Percentiles rank a stretch among this genome's conserved stretches.
phyloP scores from a whole-genome alignment of 352 stramenopile genomes.

The Phytophthora constricta region DNA sequence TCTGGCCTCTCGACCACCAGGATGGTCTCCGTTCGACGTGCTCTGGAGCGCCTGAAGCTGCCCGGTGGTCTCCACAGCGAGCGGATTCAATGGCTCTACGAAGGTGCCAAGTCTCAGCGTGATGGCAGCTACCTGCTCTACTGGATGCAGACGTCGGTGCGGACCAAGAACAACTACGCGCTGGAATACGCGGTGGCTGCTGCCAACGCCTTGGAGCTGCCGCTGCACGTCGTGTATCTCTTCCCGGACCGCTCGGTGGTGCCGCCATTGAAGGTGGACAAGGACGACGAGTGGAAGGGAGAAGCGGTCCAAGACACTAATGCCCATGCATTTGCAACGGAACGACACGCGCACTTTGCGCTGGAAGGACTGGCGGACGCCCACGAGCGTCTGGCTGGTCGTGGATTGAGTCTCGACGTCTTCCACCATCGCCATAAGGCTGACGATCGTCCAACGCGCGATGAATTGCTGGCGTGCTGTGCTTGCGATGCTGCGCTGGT shows the following conservation, averaged over 20 bases:
- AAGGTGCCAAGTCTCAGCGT: slow-evolving; percentile 36
- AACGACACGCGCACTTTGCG: slow-evolving; percentile 77
- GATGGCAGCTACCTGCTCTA: slow-evolving; percentile 67
- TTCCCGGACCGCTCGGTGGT: slow-evolving; percentile 64
- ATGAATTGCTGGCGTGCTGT: slow-evolving; percentile 52
- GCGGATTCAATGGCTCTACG: slow-evolving; percentile 80
- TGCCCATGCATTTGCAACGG: slow-evolving; percentile 66
- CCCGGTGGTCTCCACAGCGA: slow-evolving; percentile 68
- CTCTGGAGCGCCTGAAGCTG: slow-evolving; percentile 63
- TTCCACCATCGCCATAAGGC: slow-evolving; percentile 55
- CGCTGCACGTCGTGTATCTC: slow-evolving; percentile 80
- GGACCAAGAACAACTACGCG: slow-evolving; percentile 83
- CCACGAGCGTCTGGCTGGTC: slow-evolving; percentile 44
- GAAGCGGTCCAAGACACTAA: slow-evolving; percentile 58
- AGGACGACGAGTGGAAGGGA: slow-evolving; percentile 39
- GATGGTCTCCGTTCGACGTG: slow-evolving; percentile 49
- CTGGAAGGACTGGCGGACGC: slow-evolving; percentile 71
- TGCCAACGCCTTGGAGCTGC: slow-evolving; percentile 67
- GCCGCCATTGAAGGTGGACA: slow-evolving; percentile 9
- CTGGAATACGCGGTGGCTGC: slow-evolving; percentile 79
- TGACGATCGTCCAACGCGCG: slow-evolving; percentile 24
- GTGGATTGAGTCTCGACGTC: slow-evolving; percentile 69
- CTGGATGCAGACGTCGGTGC: slow-evolving; percentile 90
- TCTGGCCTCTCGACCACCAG: neutral
- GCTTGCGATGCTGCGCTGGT: slow-evolving; percentile 65